Evolutionary conservation across 2,329 filamentous ascomycete species (phyloP).

Genomic region (Monosporascus sp.): DNA sequence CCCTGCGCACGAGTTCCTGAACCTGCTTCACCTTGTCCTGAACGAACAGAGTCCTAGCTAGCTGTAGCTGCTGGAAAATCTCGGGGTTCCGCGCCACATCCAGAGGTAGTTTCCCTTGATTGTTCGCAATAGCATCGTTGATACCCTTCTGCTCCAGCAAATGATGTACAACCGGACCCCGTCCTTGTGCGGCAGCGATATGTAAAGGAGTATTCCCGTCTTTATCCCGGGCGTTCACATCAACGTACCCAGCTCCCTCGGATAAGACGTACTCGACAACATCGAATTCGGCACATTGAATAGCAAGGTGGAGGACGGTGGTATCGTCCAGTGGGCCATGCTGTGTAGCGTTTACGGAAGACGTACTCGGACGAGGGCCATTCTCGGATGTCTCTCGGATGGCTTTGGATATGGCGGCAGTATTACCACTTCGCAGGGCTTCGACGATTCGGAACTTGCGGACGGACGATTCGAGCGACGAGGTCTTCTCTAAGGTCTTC

Average conservation of each 20-base stretch:
- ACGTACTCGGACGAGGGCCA: conserved; percentile 51
- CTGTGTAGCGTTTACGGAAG: conserved; percentile 42
- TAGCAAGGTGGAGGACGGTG: conserved; percentile 84
- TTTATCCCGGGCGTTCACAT: conserved; percentile 85
- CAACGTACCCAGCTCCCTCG: conserved; percentile 59
- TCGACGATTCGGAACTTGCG: conserved; percentile 93
- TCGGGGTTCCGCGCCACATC: conserved; percentile 89
- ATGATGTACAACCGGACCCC: conserved; percentile 73
- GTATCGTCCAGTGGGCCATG: conserved; percentile 65
- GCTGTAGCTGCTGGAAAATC: conserved; percentile 91
- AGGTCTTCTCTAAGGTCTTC: conserved; percentile 33
- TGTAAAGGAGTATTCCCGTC: conserved; percentile 94
- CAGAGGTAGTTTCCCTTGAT: conserved; percentile 76
- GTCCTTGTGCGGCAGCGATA: conserved; percentile 76
- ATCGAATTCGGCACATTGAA: conserved; percentile 88
- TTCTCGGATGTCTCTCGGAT: conserved; percentile 62
- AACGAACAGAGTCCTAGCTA: conserved; percentile 82
- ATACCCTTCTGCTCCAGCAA: conserved; percentile 77
- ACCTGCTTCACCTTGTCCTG: conserved; percentile 81
- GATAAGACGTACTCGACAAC: conserved; percentile 95
- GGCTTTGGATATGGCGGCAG: conserved; percentile 79
- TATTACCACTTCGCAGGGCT: conserved; percentile 84
- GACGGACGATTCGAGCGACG: conserved; percentile 84
- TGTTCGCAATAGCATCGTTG: conserved; percentile 84
- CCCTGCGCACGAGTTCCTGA: conserved; percentile 67